A percentile compares a stretch with the other conserved stretches of the same genome.
Conservation (phyloP, 1,284 basidiomycete genomes). For the Pulchroboletus neoregius region DNA sequence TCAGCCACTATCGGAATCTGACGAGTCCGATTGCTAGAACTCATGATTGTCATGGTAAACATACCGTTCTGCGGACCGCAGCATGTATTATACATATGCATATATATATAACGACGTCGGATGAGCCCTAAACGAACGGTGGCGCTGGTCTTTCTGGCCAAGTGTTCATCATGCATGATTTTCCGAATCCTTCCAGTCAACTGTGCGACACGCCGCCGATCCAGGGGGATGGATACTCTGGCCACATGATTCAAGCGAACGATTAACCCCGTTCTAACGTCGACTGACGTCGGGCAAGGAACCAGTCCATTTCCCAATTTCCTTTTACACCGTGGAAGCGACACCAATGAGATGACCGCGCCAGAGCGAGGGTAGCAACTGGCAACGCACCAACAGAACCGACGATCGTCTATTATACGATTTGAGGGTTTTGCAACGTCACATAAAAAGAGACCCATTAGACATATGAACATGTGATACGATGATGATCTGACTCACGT, state of each 20-base stretch:
- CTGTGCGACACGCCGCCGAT: not conserved
- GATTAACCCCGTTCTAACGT: not conserved
- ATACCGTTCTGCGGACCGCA: too few species aligned
- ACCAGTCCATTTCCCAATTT: slow-evolving; percentile 1
- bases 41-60: too few species aligned
- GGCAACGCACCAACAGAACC: slow-evolving; percentile 9
- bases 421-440: not conserved
- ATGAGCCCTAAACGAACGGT: too few species aligned
- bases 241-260: not conserved
- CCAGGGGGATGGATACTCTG: too few species aligned
- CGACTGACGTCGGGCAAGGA: not conserved
- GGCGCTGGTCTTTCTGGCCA: too few species aligned
- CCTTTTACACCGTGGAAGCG: slow-evolving; percentile 1
- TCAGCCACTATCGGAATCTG: too few species aligned
- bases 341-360: slow-evolving; percentile 4
- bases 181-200: too few species aligned
- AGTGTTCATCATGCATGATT: too few species aligned
- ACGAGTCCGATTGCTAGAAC: too few species aligned
- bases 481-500: too few species aligned
- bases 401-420: not conserved
- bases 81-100: too few species aligned
- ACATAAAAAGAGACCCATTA: not conserved
- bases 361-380: slow-evolving; percentile 3
- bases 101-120: too few species aligned
- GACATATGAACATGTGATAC: slow-evolving; percentile 5